These are phyloP conservation scores for Colletotrichum musicola DNA, from an alignment of 2,329 filamentous ascomycete genomes.

Conservation along the genomic window DNA sequence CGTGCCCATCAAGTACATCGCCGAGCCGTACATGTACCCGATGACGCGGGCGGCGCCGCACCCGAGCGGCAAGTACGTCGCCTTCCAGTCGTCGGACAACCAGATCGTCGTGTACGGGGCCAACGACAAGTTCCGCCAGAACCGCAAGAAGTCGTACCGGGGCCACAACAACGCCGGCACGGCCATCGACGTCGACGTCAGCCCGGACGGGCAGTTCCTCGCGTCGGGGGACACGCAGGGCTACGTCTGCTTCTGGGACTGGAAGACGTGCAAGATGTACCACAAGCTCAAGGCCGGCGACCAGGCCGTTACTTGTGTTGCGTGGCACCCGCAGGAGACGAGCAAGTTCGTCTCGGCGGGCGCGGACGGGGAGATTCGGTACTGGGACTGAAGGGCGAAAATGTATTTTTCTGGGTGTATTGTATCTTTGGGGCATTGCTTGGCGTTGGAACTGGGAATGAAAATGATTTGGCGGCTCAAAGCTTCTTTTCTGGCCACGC, in stretches of 20 bases:
- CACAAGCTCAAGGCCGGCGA: constrained; percentile 93
- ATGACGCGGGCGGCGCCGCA: constrained; percentile 89
- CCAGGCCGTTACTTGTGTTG: constrained; percentile 84
- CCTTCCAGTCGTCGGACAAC: constrained; percentile 91
- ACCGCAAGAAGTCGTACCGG: constrained; percentile 95
- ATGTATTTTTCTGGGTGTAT: neutral
- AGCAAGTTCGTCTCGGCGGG: constrained; percentile 94
- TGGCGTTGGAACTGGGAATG: constrained; percentile 33
- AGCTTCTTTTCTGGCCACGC: neutral
- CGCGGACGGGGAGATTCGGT: constrained; percentile 87
- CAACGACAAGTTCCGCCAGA: constrained; percentile 96
- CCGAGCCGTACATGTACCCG: constrained; percentile 97
- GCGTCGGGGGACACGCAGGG: constrained; percentile 89
- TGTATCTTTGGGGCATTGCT: constrained; percentile 36
- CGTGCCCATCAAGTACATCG: constrained; percentile 98
- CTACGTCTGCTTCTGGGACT: constrained; percentile 97
- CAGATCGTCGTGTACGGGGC: constrained; percentile 96
- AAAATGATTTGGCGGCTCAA: constrained; percentile 14
- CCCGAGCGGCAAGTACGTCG: constrained; percentile 92
- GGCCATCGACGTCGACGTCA: constrained; percentile 89
- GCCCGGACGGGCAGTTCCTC: constrained; percentile 92
- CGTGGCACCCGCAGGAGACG: constrained; percentile 98
- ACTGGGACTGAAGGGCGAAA: constrained; percentile 80
- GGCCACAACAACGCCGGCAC: constrained; percentile 97
- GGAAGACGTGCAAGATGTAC: constrained; percentile 99